Conservation (phyloP, 1,139 yeast species). For the Arxiozyma slooffiae region DNA sequence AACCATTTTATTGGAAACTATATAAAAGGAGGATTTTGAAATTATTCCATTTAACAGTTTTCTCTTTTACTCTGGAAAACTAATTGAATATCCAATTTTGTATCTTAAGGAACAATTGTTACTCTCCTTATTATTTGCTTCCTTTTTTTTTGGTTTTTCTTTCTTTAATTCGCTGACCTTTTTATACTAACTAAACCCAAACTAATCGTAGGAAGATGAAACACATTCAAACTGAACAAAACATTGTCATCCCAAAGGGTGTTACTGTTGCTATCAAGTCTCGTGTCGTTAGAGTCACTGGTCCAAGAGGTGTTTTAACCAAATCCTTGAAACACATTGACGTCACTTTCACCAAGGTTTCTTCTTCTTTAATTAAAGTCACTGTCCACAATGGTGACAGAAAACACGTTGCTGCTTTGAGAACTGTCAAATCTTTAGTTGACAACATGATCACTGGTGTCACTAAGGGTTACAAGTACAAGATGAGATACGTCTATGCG, state of each 20-base stretch:
- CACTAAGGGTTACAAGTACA: constrained; percentile 98
- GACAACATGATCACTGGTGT: constrained; percentile 96
- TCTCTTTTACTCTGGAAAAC: not conserved
- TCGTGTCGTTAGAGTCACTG: constrained; percentile 82
- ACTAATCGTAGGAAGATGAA: constrained; percentile 45
- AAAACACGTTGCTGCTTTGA: constrained; percentile 99
- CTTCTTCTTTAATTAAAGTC: constrained; percentile 67
- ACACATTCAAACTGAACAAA: constrained; percentile 92
- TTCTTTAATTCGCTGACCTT: not conserved
- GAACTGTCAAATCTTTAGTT: constrained; percentile 94
- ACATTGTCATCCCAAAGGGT: constrained; percentile 86
- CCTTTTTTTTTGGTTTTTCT: not conserved
- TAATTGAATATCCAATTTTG: too few relatives aligned
- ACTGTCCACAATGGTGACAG: constrained; percentile 98
- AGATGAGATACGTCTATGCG: constrained; percentile 99
- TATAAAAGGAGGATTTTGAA: not conserved
- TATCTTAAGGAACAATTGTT: too few relatives aligned
- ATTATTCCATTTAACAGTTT: not conserved
- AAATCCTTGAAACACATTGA: constrained; percentile 92
- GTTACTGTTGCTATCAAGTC: constrained; percentile 88
- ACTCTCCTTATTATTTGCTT: not conserved
- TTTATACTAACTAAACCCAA: not conserved
- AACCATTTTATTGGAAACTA: not conserved
- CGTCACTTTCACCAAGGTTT: constrained; percentile 78
- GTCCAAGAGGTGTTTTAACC: constrained; percentile 95